Evolutionary conservation across 257 asterid genomes (phyloP), one percentile per base, ranked within the genome.

Genomic region (Solanum lignicaule): DNA sequence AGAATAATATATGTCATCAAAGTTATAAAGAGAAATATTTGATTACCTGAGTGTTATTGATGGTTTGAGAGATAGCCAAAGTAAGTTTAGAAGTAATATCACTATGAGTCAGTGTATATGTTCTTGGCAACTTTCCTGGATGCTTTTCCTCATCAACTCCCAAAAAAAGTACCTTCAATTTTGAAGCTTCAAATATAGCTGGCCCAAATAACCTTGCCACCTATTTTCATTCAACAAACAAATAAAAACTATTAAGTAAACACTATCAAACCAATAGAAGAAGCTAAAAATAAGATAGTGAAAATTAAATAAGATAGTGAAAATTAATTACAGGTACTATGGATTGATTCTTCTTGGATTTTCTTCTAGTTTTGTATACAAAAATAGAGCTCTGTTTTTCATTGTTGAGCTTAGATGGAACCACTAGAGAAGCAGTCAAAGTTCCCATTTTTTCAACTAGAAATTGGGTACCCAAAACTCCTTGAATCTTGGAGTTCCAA

Each of bases 131-230:
- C 15, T 91, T 89, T 55, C 92, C 94, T 27, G 98, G 96, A 76
- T 95, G 98, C 87, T 94, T 94, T 87, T 93, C 87, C 81, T 95
- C 91, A 88, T 94, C 93, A 48, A 88, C 91, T 43, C 95, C 97
- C 27, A 94, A 87, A 86, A 93, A 93, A 88, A 95, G 82, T 55
- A 95, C 97, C 88, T 93, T 94, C 81, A 95, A 88, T 89, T 94
- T 95, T 71, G 98, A 92, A 38, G 96, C 96, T 89, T 95, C 97
- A 91, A 95, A 95, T 85, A 91, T 94, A 2, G 98, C 96, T 3
- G 98, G 99, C 86, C 99, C 99, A 81, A 96, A 96, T 89, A 96
- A 82, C 86, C 99, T 94, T 0, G 98, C 96, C 83, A 95, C 97
- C 99, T 96, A 91, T 29, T 52, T 52, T 83, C 46, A 66, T 21